A percentile compares a stretch with the other conserved stretches of the same genome.
Evolutionary conservation across 148 eudicot genomes (phyloP).

Genomic region (Chenopodium formosanum): DNA sequence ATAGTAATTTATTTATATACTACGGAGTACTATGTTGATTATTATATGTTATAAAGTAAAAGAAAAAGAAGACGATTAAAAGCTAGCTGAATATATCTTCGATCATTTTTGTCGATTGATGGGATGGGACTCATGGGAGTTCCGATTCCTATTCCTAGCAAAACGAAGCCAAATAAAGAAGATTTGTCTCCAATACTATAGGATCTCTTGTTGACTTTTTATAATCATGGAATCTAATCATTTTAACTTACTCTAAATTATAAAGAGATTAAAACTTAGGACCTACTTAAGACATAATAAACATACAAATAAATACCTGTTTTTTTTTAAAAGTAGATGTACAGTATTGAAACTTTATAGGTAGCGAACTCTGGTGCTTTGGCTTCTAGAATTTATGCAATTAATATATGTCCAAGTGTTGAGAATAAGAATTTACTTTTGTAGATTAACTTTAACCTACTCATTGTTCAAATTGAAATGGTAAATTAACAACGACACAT

Average conservation of each 20-base stretch:
- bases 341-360: not conserved
- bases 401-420: slow-evolving; percentile 11
- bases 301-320: too few relatives aligned
- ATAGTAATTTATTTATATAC: not conserved
- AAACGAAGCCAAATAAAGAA: slow-evolving; percentile 20
- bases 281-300: not conserved
- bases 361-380: not conserved
- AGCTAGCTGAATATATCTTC: slow-evolving; percentile 24
- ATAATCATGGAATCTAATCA: slow-evolving; percentile 27
- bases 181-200: slow-evolving; percentile 27
- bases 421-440: slow-evolving; percentile 15
- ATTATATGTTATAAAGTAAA: not conserved
- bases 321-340: too few relatives aligned
- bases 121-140: not conserved
- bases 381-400: slow-evolving; percentile 9
- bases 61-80: not conserved
- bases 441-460: slow-evolving; percentile 6
- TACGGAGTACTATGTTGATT: not conserved
- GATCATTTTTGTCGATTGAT: slow-evolving; percentile 4
- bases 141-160: slow-evolving; percentile 23
- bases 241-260: slow-evolving; percentile 15
- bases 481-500: not conserved
- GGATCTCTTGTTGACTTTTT: slow-evolving; percentile 18
- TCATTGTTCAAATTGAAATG: not conserved
- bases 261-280: slow-evolving; percentile 9